These are phyloP conservation scores for Suhomyces coccinellae DNA, from an alignment of 1,139 yeast genomes.

Conservation along the genomic window DNA sequence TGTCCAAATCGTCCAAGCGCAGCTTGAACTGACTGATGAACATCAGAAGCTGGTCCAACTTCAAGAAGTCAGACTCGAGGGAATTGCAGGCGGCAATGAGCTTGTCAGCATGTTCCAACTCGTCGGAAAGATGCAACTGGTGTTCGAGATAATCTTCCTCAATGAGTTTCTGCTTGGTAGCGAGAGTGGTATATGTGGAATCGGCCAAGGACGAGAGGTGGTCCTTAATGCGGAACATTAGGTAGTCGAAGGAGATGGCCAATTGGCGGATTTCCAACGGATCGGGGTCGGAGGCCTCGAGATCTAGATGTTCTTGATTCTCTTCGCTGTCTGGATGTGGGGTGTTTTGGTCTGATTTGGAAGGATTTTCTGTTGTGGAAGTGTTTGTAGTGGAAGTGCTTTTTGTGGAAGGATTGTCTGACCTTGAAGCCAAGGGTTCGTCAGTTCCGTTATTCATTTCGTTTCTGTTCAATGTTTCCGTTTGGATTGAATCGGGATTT, in stretches of 20 bases:
- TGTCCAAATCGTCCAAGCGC: conserved; percentile 30
- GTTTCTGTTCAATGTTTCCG: too few relatives aligned
- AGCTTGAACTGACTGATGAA: conserved; percentile 45
- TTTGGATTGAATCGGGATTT: too few relatives aligned
- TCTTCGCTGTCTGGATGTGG: background rate
- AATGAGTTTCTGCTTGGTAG: conserved; percentile 28
- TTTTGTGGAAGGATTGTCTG: too few relatives aligned
- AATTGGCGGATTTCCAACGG: conserved; percentile 62
- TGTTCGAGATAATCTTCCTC: conserved; percentile 37
- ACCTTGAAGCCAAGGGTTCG: too few relatives aligned
- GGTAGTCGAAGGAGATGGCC: conserved; percentile 61
- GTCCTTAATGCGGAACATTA: conserved; percentile 60
- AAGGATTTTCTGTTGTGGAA: too few relatives aligned
- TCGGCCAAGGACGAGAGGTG: conserved; percentile 45
- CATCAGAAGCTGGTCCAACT: conserved; percentile 61
- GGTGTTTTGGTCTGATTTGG: too few relatives aligned
- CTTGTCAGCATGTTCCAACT: conserved; percentile 43
- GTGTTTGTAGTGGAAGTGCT: too few relatives aligned
- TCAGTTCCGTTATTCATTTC: too few relatives aligned
- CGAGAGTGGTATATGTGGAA: conserved; percentile 32
- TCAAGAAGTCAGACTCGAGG: conserved; percentile 62
- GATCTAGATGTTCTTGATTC: background rate
- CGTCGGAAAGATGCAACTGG: conserved; percentile 39
- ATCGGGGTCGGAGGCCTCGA: conserved; percentile 36
- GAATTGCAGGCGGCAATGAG: conserved; percentile 53